Conservation (phyloP, 2,329 filamentous ascomycete species). For the Botryotinia convoluta region DNA sequence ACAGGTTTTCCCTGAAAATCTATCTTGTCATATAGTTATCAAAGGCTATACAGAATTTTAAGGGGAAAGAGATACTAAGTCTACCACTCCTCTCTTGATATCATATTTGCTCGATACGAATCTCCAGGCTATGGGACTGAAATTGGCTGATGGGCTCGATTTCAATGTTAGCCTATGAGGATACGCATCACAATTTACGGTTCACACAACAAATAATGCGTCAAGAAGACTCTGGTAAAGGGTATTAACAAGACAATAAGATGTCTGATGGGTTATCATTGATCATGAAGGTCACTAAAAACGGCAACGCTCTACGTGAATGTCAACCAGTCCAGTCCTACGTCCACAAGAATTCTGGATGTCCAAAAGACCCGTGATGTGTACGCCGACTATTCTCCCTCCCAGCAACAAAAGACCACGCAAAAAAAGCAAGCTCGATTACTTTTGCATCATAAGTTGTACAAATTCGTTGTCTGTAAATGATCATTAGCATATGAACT, state of each 20-base stretch:
- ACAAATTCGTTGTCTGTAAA: conserved; percentile 82
- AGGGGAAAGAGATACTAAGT: not conserved
- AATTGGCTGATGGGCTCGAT: not conserved
- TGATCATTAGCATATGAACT: conserved; percentile 31
- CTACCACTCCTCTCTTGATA: not conserved
- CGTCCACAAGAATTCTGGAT: conserved; percentile 13
- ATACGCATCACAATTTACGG: not conserved
- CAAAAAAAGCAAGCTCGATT: conserved; percentile 23
- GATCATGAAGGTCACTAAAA: conserved; percentile 10
- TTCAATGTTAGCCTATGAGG: not conserved
- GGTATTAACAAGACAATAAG: conserved; percentile 16
- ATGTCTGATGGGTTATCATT: conserved; percentile 11
- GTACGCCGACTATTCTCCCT: conserved; percentile 19
- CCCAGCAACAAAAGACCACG: conserved; percentile 17
- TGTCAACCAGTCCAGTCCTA: conserved; percentile 15
- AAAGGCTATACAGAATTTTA: not conserved
- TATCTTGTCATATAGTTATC: not conserved
- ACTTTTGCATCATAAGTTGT: conserved; percentile 96
- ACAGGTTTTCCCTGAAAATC: not conserved
- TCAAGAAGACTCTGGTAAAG: not conserved
- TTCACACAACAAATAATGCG: not conserved
- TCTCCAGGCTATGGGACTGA: not conserved
- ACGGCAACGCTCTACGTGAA: conserved; percentile 14
- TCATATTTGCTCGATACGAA: not conserved
- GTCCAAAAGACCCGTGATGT: conserved; percentile 17